phyloP scores from a whole-genome alignment of 208 protist genomes.

The Leishmania major region DNA sequence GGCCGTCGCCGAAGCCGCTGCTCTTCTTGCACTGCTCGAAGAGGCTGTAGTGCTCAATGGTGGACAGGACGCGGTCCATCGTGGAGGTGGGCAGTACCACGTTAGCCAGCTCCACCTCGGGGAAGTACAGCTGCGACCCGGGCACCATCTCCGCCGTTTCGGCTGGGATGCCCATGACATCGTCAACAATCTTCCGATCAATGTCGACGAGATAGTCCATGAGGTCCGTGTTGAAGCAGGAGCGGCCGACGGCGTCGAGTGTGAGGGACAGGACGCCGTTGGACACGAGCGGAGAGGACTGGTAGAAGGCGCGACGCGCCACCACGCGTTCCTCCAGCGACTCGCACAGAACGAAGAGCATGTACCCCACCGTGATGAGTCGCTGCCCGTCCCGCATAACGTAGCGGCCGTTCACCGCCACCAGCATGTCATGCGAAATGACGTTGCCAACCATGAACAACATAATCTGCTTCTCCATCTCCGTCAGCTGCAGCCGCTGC shows the following conservation, averaged over 20 bases:
- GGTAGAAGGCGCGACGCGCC: conserved; percentile 88
- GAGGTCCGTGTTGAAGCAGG: conserved; percentile 90
- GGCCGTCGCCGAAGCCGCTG: conserved; percentile 79
- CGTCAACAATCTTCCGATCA: conserved; percentile 93
- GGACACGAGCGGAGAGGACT: conserved; percentile 69
- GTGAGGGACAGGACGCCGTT: conserved; percentile 76
- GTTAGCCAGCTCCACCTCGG: conserved; percentile 73
- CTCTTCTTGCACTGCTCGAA: conserved; percentile 80
- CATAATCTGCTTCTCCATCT: conserved; percentile 91
- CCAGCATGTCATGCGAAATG: conserved; percentile 89
- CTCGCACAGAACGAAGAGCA: conserved; percentile 91
- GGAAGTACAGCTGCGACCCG: conserved; percentile 84
- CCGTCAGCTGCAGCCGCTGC: conserved; percentile 63
- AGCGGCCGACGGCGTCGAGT: conserved; percentile 49
- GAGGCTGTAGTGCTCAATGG: conserved; percentile 86
- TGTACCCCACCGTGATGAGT: conserved; percentile 87
- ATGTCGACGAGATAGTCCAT: conserved; percentile 93
- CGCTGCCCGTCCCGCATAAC: conserved; percentile 86
- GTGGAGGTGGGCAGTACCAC: conserved; percentile 83
- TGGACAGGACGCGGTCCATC: conserved; percentile 82
- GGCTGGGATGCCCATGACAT: conserved; percentile 87
- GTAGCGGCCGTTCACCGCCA: conserved; percentile 89
- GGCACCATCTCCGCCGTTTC: conserved; percentile 92
- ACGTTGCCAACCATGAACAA: conserved; percentile 86
- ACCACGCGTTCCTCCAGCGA: conserved; percentile 83